phyloP scores from a whole-genome alignment of 331 rosid genomes.

The Prunus yedoensis region DNA sequence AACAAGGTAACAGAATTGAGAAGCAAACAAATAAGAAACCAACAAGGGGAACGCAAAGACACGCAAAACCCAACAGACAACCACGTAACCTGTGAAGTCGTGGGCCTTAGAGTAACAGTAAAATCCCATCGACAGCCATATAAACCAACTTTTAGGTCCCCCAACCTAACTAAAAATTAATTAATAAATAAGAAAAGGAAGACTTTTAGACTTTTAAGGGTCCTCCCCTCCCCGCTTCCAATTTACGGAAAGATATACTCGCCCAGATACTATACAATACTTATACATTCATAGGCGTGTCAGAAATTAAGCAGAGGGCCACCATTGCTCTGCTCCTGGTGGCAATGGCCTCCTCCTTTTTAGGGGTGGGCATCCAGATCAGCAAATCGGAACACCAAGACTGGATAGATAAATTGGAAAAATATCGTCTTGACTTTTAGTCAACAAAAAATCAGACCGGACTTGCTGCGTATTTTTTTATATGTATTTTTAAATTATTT shows the following conservation, averaged over 20 bases:
- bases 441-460: too few relatives aligned
- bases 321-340: not conserved
- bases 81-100: not conserved
- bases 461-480: fast-evolving
- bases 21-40: not conserved
- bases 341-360: not conserved
- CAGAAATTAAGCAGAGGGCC: not conserved
- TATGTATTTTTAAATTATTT: too few relatives aligned
- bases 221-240: too few relatives aligned
- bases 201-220: not conserved
- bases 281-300: not conserved
- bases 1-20: not conserved
- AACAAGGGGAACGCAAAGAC: not conserved
- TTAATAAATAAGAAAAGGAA: not conserved
- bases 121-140: not conserved
- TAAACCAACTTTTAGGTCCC: constrained; percentile 17
- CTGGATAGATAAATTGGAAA: too few relatives aligned
- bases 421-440: too few relatives aligned
- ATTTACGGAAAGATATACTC: not conserved
- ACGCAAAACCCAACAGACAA: not conserved
- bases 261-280: not conserved
- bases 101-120: not conserved
- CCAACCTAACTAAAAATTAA: not conserved
- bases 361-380: too few relatives aligned
- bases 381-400: too few relatives aligned